These are phyloP conservation scores for Podospora fimiseda DNA, from an alignment of 495 filamentous ascomycete species.

Conservation along the genomic window DNA sequence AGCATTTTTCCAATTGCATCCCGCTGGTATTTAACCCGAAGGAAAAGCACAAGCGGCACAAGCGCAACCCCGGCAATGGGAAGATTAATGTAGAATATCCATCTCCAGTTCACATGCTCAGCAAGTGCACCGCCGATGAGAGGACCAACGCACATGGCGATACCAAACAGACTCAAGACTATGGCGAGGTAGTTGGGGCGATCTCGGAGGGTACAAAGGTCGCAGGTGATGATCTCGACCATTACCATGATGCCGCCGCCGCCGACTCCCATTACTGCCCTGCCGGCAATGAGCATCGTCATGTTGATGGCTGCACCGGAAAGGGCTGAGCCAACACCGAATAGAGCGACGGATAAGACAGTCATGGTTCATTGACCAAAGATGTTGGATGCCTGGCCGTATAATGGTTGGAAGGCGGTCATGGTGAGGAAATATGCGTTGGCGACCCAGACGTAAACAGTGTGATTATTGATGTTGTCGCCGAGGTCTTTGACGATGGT, in stretches of 20 bases:
- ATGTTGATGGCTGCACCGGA: slow-evolving; percentile 27
- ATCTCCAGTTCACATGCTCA: slow-evolving; percentile 28
- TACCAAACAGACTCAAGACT: slow-evolving; percentile 48
- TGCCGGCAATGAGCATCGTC: slow-evolving; percentile 62
- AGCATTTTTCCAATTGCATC: slow-evolving; percentile 16
- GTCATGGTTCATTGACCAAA: slow-evolving; percentile 14
- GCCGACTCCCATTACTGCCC: slow-evolving; percentile 71
- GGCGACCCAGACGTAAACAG: not conserved
- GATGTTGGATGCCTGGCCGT: slow-evolving; percentile 17
- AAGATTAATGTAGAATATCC: slow-evolving; percentile 35
- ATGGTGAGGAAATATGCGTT: not conserved
- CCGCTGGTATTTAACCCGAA: slow-evolving; percentile 23
- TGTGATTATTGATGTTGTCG: not conserved
- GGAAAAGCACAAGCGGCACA: slow-evolving; percentile 24
- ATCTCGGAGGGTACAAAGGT: slow-evolving; percentile 60
- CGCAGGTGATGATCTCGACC: slow-evolving; percentile 59
- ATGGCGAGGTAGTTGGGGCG: slow-evolving; percentile 48
- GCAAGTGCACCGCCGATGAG: slow-evolving; percentile 73
- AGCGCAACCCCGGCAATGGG: slow-evolving; percentile 25
- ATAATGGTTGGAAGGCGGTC: slow-evolving; percentile 13
- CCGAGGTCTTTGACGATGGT: not conserved
- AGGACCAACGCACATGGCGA: slow-evolving; percentile 61
- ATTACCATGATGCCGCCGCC: slow-evolving; percentile 69
- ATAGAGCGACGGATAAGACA: slow-evolving; percentile 26
- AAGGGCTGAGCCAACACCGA: slow-evolving; percentile 38